Evolutionary conservation across 2,329 filamentous ascomycete genomes (phyloP).

Genomic region (Exophiala spinifera): DNA sequence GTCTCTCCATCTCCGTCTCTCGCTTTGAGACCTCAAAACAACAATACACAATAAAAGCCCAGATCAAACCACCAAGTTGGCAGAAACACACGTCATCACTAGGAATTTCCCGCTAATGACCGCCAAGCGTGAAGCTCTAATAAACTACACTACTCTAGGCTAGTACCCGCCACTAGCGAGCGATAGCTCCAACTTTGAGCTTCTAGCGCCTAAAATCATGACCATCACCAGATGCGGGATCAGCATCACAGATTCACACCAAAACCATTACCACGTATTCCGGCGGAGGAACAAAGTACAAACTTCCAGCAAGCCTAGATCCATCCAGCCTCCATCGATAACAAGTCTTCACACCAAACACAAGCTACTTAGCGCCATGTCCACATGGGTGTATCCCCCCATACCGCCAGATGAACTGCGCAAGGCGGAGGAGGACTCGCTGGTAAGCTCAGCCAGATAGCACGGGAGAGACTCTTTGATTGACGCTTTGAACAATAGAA

Average conservation of each 20-base stretch:
- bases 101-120: background rate
- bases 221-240: background rate
- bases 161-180: slow-evolving; percentile 1
- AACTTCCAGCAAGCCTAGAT: background rate
- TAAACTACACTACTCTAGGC: background rate
- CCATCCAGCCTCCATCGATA: background rate
- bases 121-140: background rate
- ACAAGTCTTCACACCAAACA: background rate
- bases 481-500: slow-evolving; percentile 15
- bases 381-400: slow-evolving; percentile 60
- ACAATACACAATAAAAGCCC: background rate
- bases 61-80: background rate
- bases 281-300: background rate
- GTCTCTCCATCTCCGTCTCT: too few species aligned
- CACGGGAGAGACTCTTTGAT: background rate
- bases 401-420: slow-evolving; percentile 51
- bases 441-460: slow-evolving; percentile 39
- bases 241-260: background rate
- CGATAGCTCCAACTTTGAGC: slow-evolving; percentile 16
- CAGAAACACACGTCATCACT: slow-evolving; percentile 2
- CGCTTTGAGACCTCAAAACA: too few species aligned
- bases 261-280: too few species aligned
- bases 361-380: slow-evolving; percentile 46
- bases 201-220: background rate
- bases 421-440: slow-evolving; percentile 51